phyloP scores from a whole-genome alignment of 768 basidiomycete genomes.

The Candolleomyces aberdarensis region DNA sequence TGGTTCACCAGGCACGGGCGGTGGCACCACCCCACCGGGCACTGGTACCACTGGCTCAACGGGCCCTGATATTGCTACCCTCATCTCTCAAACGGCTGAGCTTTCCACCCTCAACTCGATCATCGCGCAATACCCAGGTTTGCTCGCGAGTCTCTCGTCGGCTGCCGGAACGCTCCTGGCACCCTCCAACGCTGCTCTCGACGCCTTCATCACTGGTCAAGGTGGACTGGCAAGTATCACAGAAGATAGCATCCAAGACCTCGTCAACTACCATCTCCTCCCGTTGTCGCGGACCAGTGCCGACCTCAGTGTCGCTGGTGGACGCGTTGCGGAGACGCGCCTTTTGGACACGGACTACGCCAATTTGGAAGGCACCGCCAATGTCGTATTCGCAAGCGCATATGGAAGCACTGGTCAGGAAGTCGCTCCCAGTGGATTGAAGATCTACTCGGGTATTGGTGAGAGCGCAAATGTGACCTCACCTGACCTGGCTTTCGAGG shows the following conservation, averaged over 20 bases:
- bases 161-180: background rate
- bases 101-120: background rate
- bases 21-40: no score
- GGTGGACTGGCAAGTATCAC: background rate
- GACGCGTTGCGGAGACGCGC: background rate
- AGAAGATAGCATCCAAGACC: background rate
- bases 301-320: background rate
- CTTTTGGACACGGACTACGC: background rate
- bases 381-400: conserved; percentile 7
- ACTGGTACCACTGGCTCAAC: background rate
- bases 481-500: conserved; percentile 3
- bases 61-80: background rate
- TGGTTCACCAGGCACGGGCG: no score
- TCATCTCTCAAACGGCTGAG: background rate
- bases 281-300: background rate
- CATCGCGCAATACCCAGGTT: background rate
- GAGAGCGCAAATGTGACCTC: background rate
- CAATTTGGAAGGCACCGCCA: conserved; percentile 2
- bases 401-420: conserved; percentile 4
- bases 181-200: background rate
- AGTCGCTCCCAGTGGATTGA: background rate
- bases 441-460: conserved; percentile 7
- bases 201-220: background rate
- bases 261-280: conserved; percentile 5
- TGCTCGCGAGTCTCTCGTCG: background rate